Evolutionary conservation across 805 yeast genomes (phyloP).

Genomic region (Starmera dryadoides): DNA sequence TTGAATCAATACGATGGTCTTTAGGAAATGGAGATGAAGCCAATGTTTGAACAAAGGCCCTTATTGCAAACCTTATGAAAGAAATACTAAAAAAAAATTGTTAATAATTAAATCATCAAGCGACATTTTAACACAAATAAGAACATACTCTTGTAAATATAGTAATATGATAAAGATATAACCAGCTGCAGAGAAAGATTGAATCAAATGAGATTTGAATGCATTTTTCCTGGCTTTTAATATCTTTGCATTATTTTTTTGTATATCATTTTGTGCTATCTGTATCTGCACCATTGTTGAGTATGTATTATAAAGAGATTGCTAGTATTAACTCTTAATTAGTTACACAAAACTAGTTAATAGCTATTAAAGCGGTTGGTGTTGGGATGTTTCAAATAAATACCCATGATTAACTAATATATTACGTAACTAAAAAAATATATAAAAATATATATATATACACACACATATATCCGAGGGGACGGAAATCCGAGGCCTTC

Average conservation of each 20-base stretch:
- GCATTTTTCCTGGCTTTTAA: constrained; percentile 14
- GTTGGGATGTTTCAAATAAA: too few relatives aligned
- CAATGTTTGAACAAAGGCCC: constrained; percentile 31
- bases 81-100: constrained; percentile 9
- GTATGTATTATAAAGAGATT: neutral
- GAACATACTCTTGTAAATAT: constrained; percentile 17
- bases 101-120: constrained; percentile 1
- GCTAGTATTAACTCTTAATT: neutral
- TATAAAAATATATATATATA: too few relatives aligned
- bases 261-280: constrained; percentile 6
- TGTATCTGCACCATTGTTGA: constrained; percentile 5
- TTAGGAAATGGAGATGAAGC: constrained; percentile 34
- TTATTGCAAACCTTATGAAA: constrained; percentile 19
- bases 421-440: too few relatives aligned
- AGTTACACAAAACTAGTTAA: too few relatives aligned
- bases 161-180: constrained; percentile 15
- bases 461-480: too few relatives aligned
- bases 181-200: constrained; percentile 11
- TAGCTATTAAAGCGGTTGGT: too few relatives aligned
- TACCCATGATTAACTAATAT: too few relatives aligned
- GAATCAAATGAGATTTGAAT: constrained; percentile 8
- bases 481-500: too few relatives aligned
- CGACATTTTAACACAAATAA: neutral
- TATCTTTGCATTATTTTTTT: constrained; percentile 9
- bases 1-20: constrained; percentile 17